Conservation (phyloP, 192 early-diverging fungal genomes). For the Gonapodya prolifera region DNA sequence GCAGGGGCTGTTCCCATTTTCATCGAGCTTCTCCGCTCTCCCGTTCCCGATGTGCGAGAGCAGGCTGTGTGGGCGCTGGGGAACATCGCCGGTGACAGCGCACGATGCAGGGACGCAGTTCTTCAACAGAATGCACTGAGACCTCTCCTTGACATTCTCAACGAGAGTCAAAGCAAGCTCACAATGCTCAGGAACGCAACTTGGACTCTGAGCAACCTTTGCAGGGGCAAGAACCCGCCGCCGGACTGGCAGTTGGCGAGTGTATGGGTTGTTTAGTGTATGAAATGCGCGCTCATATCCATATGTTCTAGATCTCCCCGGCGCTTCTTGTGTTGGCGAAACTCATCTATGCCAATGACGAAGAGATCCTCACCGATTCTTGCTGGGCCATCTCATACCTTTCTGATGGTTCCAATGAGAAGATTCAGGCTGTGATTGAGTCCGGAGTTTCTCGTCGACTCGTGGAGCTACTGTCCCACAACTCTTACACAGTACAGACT, state of each 20-base stretch:
- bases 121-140: slow-evolving; percentile 65
- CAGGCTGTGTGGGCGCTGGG: slow-evolving; percentile 98
- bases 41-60: slow-evolving; percentile 80
- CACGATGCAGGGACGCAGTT: slow-evolving; percentile 81
- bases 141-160: slow-evolving; percentile 77
- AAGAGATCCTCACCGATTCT: slow-evolving; percentile 94
- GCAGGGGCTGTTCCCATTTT: slow-evolving; percentile 84
- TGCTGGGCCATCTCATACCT: slow-evolving; percentile 99
- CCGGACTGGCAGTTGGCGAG: slow-evolving; percentile 70
- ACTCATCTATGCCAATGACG: slow-evolving; percentile 80
- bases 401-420: slow-evolving; percentile 92
- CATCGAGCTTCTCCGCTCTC: slow-evolving; percentile 72
- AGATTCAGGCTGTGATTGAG: slow-evolving; percentile 97
- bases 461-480: slow-evolving; percentile 78
- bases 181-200: slow-evolving; percentile 98
- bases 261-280: slow-evolving; percentile 4
- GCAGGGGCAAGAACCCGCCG: slow-evolving; percentile 93
- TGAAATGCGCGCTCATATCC: neutral
- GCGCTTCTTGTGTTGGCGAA: slow-evolving; percentile 82
- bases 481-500: slow-evolving; percentile 81
- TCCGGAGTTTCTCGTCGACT: slow-evolving; percentile 84
- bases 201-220: slow-evolving; percentile 98
- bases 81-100: slow-evolving; percentile 97
- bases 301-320: slow-evolving; percentile 54
- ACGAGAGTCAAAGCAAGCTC: slow-evolving; percentile 72